Conservation (phyloP, 2,329 filamentous ascomycete genomes). For the Stromatinia cepivora region DNA sequence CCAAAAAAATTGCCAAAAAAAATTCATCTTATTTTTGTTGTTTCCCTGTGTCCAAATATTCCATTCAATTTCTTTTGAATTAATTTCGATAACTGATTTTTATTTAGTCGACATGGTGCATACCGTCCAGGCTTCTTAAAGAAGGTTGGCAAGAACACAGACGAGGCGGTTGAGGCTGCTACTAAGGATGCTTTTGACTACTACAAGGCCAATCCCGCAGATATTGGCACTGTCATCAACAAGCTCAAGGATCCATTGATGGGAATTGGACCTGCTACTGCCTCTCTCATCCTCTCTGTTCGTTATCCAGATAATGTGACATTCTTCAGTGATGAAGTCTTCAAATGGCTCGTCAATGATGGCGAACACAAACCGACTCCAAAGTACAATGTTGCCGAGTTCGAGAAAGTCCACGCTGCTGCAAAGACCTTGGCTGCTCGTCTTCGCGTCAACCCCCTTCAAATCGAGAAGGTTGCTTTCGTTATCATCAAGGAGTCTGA, state of each 20-base stretch:
- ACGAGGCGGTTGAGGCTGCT: constrained; percentile 47
- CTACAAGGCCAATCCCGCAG: constrained; percentile 46
- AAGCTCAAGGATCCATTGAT: constrained; percentile 58
- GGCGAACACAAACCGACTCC: constrained; percentile 51
- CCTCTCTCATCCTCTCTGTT: constrained; percentile 69
- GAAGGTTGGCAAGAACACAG: constrained; percentile 56
- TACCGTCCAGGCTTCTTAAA: constrained; percentile 62
- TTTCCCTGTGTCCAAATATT: not conserved
- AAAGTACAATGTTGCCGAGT: constrained; percentile 72
- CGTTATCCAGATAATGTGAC: constrained; percentile 59
- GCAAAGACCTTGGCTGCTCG: constrained; percentile 49
- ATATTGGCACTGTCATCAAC: constrained; percentile 49
- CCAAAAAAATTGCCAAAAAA: constrained; percentile 11
- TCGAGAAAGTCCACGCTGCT: constrained; percentile 53
- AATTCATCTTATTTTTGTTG: constrained; percentile 8
- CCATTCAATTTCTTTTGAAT: not conserved
- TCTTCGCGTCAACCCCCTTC: constrained; percentile 57
- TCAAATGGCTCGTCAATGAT: constrained; percentile 66
- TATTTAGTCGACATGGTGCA: constrained; percentile 53
- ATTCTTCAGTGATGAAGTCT: constrained; percentile 82
- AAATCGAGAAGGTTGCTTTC: constrained; percentile 71
- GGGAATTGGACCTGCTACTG: constrained; percentile 78
- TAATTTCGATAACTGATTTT: constrained; percentile 6
- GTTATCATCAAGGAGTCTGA: constrained; percentile 56
- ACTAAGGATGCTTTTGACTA: constrained; percentile 54